Percentiles rank a stretch among this genome's conserved stretches.
These are phyloP conservation scores for Suhomyces xylopsoci DNA, from an alignment of 805 yeast genomes.

Conservation along the genomic window DNA sequence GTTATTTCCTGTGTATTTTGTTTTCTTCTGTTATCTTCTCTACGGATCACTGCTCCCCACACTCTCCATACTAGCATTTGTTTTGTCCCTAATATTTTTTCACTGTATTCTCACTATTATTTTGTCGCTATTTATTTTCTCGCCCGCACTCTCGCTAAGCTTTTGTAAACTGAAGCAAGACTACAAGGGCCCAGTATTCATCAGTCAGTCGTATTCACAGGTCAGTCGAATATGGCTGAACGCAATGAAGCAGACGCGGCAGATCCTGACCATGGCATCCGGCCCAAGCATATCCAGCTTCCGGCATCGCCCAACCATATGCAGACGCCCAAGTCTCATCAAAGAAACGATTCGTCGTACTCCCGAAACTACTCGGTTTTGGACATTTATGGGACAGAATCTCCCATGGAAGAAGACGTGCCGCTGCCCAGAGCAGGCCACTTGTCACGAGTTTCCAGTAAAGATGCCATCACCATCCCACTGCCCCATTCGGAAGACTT, in stretches of 20 bases:
- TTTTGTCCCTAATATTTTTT: not conserved
- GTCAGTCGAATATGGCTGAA: not conserved
- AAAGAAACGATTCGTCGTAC: constrained; percentile 28
- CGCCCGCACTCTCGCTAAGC: not conserved
- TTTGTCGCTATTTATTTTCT: not conserved
- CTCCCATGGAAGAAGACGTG: constrained; percentile 11
- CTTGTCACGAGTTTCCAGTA: not conserved
- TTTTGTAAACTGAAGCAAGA: not conserved
- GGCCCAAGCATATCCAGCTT: not conserved
- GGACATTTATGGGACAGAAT: constrained; percentile 32
- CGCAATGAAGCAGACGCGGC: not conserved
- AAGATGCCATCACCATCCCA: not conserved
- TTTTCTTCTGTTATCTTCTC: not conserved
- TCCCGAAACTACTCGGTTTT: constrained; percentile 38
- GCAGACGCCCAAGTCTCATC: constrained; percentile 18
- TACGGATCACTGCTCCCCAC: not conserved
- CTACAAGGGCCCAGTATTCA: not conserved
- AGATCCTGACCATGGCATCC: not conserved
- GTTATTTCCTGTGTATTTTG: not conserved
- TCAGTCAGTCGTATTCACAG: not conserved
- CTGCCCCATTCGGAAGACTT: not conserved
- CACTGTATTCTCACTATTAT: not conserved
- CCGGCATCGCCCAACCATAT: not conserved
- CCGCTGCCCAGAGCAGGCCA: not conserved
- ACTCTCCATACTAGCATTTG: not conserved